phyloP scores from a whole-genome alignment of 208 protist species.

The Trypanosoma boissoni region DNA sequence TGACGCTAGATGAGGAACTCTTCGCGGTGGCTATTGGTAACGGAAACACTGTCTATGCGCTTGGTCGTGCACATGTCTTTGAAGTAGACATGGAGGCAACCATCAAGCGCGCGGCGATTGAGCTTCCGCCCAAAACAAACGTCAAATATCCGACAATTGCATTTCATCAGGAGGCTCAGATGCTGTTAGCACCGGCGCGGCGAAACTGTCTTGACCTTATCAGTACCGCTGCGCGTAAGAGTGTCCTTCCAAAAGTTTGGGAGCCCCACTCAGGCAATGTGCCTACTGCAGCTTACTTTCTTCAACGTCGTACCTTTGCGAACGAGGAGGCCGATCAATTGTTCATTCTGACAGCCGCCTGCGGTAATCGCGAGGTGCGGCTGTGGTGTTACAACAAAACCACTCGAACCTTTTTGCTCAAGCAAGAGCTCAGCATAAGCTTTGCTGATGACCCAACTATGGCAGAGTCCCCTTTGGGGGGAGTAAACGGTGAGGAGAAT shows the following conservation, averaged over 20 bases:
- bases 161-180: slow-evolving; percentile 51
- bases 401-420: slow-evolving; percentile 71
- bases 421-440: slow-evolving; percentile 76
- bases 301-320: slow-evolving; percentile 52
- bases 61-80: slow-evolving; percentile 59
- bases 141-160: slow-evolving; percentile 64
- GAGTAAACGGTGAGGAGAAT: slow-evolving; percentile 1
- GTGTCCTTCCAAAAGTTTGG: slow-evolving; percentile 69
- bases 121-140: slow-evolving; percentile 51
- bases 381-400: slow-evolving; percentile 75
- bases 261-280: slow-evolving; percentile 71
- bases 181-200: slow-evolving; percentile 72
- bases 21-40: slow-evolving; percentile 59
- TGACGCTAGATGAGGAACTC: slow-evolving; percentile 54
- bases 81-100: slow-evolving; percentile 62
- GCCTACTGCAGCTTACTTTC: slow-evolving; percentile 84
- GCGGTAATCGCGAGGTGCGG: slow-evolving; percentile 78
- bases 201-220: slow-evolving; percentile 73
- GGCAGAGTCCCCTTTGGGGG: slow-evolving; percentile 19
- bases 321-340: slow-evolving; percentile 52
- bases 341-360: slow-evolving; percentile 72
- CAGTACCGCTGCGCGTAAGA: slow-evolving; percentile 53
- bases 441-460: slow-evolving; percentile 34
- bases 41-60: slow-evolving; percentile 52
- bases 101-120: slow-evolving; percentile 30